These are phyloP conservation scores for Akebia trifoliata DNA, from an alignment of 164 flowering plant species.

Conservation along the genomic window DNA sequence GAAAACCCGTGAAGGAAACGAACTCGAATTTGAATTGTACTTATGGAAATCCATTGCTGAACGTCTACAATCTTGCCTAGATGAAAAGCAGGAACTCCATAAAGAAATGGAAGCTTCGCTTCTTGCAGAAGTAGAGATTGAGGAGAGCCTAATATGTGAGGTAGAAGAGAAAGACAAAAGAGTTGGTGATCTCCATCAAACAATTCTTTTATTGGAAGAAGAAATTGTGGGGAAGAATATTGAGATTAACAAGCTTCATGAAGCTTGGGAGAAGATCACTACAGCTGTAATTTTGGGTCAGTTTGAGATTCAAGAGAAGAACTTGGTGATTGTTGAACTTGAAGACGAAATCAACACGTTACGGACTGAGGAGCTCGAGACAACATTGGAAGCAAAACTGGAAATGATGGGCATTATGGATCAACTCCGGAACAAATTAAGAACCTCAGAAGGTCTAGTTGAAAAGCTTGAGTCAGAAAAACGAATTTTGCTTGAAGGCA, in stretches of 20 bases:
- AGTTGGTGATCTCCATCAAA: slow-evolving; percentile 21
- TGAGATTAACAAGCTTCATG: slow-evolving; percentile 11
- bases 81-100: slow-evolving; percentile 16
- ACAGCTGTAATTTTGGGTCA: slow-evolving; percentile 12
- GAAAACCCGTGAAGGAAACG: slow-evolving; percentile 15
- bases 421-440: slow-evolving; percentile 14
- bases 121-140: slow-evolving; percentile 15
- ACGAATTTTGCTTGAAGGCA: slow-evolving; percentile 14
- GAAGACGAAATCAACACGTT: slow-evolving; percentile 23
- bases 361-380: slow-evolving; percentile 25
- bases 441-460: slow-evolving; percentile 9
- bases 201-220: slow-evolving; percentile 19
- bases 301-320: slow-evolving; percentile 24
- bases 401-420: slow-evolving; percentile 18
- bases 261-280: slow-evolving; percentile 22
- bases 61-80: slow-evolving; percentile 14
- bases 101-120: slow-evolving; percentile 15
- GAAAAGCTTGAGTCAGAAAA: slow-evolving; percentile 21
- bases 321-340: slow-evolving; percentile 18
- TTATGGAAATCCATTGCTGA: slow-evolving; percentile 23
- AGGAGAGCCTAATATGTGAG: slow-evolving; percentile 13
- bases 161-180: slow-evolving; percentile 19
- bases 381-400: slow-evolving; percentile 25
- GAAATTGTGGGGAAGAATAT: slow-evolving; percentile 10
- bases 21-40: slow-evolving; percentile 17